A percentile compares a stretch with the other conserved stretches of the same genome.
These are phyloP conservation scores for Verticillium zaregamsianum DNA, from an alignment of 2,329 filamentous ascomycete species.

Conservation along the genomic window DNA sequence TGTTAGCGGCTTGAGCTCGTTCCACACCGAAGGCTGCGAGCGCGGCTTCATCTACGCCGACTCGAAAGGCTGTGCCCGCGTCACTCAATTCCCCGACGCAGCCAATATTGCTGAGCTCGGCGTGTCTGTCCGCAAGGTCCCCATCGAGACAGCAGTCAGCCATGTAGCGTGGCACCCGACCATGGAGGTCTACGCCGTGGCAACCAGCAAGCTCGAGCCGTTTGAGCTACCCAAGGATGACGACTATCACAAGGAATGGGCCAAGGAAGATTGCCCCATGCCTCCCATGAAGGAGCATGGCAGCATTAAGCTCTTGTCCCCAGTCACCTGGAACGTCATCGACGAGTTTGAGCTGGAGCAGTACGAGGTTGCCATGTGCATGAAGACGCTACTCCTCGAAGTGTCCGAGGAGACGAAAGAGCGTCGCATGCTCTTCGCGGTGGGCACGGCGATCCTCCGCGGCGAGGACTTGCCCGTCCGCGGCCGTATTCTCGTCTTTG, in stretches of 20 bases:
- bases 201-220: conserved; percentile 60
- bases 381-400: conserved; percentile 82
- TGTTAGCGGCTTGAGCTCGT: conserved; percentile 67
- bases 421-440: conserved; percentile 73
- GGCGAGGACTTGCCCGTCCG: conserved; percentile 87
- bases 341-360: conserved; percentile 70
- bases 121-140: conserved; percentile 69
- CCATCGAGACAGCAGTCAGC: conserved; percentile 65
- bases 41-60: conserved; percentile 82
- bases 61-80: conserved; percentile 64
- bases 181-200: conserved; percentile 71
- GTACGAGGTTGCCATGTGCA: conserved; percentile 73
- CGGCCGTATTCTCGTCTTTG: conserved; percentile 84
- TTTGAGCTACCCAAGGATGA: conserved; percentile 87
- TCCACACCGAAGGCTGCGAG: conserved; percentile 74
- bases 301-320: conserved; percentile 73
- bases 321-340: conserved; percentile 72
- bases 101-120: conserved; percentile 70
- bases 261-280: conserved; percentile 61
- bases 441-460: conserved; percentile 80
- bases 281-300: conserved; percentile 69
- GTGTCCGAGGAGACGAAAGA: conserved; percentile 89
- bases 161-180: conserved; percentile 73
- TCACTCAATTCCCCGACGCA: conserved; percentile 65
- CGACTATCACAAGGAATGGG: conserved; percentile 77